Conservation (phyloP, 345 rosid genomes). For the Citrus trifoliata region DNA sequence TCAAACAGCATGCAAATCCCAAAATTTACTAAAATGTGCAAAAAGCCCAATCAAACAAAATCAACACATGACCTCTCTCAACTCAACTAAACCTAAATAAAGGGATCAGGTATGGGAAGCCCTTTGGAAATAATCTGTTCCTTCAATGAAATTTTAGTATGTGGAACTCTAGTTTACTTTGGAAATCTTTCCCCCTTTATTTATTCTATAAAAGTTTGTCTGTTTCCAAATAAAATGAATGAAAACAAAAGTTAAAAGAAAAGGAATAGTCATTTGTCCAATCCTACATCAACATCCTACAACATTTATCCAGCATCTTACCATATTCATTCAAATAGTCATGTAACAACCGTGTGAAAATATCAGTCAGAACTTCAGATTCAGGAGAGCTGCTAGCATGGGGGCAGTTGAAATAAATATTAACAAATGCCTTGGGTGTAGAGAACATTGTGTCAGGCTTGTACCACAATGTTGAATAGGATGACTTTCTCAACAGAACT, state of each 20-base stretch:
- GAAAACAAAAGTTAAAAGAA: not conserved
- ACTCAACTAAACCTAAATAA: constrained; percentile 4
- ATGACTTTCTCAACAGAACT: constrained; percentile 55
- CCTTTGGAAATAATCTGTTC: not conserved
- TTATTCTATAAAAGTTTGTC: not conserved
- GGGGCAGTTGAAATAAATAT: constrained; percentile 83
- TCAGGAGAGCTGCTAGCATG: constrained; percentile 70
- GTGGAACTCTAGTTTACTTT: not conserved
- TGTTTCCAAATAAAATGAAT: not conserved
- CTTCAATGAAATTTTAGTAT: too few relatives aligned
- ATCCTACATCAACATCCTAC: constrained; percentile 22
- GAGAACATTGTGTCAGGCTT: constrained; percentile 84
- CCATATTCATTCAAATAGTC: constrained; percentile 98
- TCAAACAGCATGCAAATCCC: not conserved
- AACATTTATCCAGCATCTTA: constrained; percentile 28
- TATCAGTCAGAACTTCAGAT: constrained; percentile 63
- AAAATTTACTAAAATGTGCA: not conserved
- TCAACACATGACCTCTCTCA: not conserved
- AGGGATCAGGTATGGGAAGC: not conserved
- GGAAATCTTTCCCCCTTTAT: not conserved
- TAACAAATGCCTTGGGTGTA: constrained; percentile 77
- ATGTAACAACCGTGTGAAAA: constrained; percentile 70
- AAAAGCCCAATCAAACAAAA: not conserved
- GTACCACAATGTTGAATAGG: constrained; percentile 72
- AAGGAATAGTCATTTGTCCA: not conserved